These are phyloP conservation scores for Metschnikowia rubicola DNA, from an alignment of 805 yeast species.

Conservation along the genomic window DNA sequence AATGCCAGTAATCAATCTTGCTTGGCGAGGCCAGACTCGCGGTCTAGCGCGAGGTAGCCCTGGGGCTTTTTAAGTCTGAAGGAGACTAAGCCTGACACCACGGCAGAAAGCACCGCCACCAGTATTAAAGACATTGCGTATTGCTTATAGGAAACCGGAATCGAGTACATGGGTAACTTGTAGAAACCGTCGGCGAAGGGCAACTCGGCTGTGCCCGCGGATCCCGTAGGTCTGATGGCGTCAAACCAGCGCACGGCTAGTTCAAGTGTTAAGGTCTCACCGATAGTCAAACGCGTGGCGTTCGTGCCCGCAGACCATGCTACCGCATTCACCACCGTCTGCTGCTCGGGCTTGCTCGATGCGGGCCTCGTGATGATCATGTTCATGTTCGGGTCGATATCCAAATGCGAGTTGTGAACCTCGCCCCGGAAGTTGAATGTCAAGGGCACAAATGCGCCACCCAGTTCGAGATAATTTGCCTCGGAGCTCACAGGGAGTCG, in stretches of 20 bases:
- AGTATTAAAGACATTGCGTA: slow-evolving; percentile 20
- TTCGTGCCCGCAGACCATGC: slow-evolving; percentile 63
- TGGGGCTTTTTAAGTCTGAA: slow-evolving; percentile 23
- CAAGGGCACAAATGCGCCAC: slow-evolving; percentile 53
- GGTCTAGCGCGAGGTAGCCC: slow-evolving; percentile 21
- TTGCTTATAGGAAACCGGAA: slow-evolving; percentile 26
- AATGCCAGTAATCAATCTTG: slow-evolving; percentile 26
- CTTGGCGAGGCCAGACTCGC: slow-evolving; percentile 22
- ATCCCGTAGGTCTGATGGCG: slow-evolving; percentile 21
- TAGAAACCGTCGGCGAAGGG: slow-evolving; percentile 42
- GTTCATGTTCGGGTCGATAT: slow-evolving; percentile 57
- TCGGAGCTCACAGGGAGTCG: slow-evolving; percentile 51
- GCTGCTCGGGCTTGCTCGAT: slow-evolving; percentile 25
- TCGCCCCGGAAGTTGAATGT: slow-evolving; percentile 64
- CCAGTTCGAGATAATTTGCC: slow-evolving; percentile 38
- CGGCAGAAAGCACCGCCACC: slow-evolving; percentile 23
- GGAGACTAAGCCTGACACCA: slow-evolving; percentile 23
- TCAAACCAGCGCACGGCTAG: slow-evolving; percentile 60
- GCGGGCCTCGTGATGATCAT: slow-evolving; percentile 44
- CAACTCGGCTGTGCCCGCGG: slow-evolving; percentile 18
- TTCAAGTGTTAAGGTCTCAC: slow-evolving; percentile 54
- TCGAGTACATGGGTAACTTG: slow-evolving; percentile 28
- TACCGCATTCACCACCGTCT: slow-evolving; percentile 49
- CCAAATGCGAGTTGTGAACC: slow-evolving; percentile 64
- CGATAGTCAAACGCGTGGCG: slow-evolving; percentile 61